Evolutionary conservation across 352 stramenopile genomes (phyloP).

Genomic region (Phytophthora colocasiae): DNA sequence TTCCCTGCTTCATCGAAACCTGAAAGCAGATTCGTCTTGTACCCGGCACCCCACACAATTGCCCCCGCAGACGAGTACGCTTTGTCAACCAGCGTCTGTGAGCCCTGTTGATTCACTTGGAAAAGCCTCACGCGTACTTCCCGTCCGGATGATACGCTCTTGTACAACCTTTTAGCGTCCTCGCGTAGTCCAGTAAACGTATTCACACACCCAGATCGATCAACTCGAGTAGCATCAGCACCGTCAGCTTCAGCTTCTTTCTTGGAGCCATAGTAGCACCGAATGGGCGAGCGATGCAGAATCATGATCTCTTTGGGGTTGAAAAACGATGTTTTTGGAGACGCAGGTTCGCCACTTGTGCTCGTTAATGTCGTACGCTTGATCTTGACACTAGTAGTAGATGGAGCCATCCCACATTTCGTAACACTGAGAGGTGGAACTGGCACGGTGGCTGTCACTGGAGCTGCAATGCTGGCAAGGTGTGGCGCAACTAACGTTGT

Average conservation of each 20-base stretch:
- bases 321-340: constrained; percentile 41
- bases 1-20: constrained; percentile 58
- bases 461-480: constrained; percentile 16
- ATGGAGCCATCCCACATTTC: constrained; percentile 20
- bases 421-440: constrained; percentile 20
- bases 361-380: constrained; percentile 25
- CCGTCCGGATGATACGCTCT: constrained; percentile 59
- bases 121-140: constrained; percentile 78
- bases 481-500: constrained; percentile 9
- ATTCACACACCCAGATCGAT: constrained; percentile 80
- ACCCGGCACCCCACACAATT: constrained; percentile 88
- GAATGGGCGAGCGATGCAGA: constrained; percentile 76
- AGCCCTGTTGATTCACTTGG: constrained; percentile 70
- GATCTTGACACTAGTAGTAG: constrained; percentile 12
- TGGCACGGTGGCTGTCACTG: constrained; percentile 16
- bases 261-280: constrained; percentile 79
- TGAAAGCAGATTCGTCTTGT: constrained; percentile 70
- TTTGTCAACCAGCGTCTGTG: constrained; percentile 61
- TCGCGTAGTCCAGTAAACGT: constrained; percentile 87
- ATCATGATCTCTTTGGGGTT: constrained; percentile 83
- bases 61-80: constrained; percentile 70
- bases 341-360: constrained; percentile 4
- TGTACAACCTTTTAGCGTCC: constrained; percentile 84
- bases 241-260: constrained; percentile 83
- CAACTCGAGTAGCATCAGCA: constrained; percentile 56